Percentiles rank a stretch among this genome's conserved stretches.
Conservation (phyloP, 2,329 filamentous ascomycete species). For the Alternaria alternata region DNA sequence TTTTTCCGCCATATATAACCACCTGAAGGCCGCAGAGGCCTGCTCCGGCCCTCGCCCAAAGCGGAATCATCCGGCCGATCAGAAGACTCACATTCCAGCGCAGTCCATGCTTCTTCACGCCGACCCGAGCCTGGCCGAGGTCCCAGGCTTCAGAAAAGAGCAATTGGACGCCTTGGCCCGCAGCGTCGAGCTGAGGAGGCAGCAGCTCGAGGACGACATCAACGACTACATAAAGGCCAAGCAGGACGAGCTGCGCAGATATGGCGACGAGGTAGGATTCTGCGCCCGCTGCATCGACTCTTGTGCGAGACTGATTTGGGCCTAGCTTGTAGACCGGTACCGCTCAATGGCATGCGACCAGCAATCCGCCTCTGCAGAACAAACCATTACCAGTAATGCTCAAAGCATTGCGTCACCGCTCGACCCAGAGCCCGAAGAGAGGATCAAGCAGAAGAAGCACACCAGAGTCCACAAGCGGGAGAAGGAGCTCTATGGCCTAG, state of each 20-base stretch:
- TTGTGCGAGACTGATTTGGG: slow-evolving; percentile 33
- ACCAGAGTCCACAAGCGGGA: slow-evolving; percentile 50
- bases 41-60: slow-evolving; percentile 15
- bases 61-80: slow-evolving; percentile 32
- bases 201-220: slow-evolving; percentile 49
- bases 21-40: slow-evolving; percentile 12
- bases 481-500: slow-evolving; percentile 48
- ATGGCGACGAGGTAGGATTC: slow-evolving; percentile 43
- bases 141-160: slow-evolving; percentile 40
- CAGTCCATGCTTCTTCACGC: slow-evolving; percentile 43
- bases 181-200: slow-evolving; percentile 46
- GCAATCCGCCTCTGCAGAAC: slow-evolving; percentile 20
- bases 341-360: slow-evolving; percentile 41
- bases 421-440: slow-evolving; percentile 31
- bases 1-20: slow-evolving; percentile 1
- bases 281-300: slow-evolving; percentile 4
- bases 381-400: slow-evolving; percentile 6
- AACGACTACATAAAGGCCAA: slow-evolving; percentile 43
- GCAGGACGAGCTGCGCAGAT: slow-evolving; percentile 43
- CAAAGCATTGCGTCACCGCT: slow-evolving; percentile 13
- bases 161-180: slow-evolving; percentile 44
- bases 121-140: slow-evolving; percentile 43
- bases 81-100: slow-evolving; percentile 10
- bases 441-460: slow-evolving; percentile 45
- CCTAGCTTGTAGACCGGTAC: slow-evolving; percentile 45